A percentile compares a stretch with the other conserved stretches of the same genome.
Conservation (phyloP, 2,329 filamentous ascomycete species). For the Scedosporium dehoogii region DNA sequence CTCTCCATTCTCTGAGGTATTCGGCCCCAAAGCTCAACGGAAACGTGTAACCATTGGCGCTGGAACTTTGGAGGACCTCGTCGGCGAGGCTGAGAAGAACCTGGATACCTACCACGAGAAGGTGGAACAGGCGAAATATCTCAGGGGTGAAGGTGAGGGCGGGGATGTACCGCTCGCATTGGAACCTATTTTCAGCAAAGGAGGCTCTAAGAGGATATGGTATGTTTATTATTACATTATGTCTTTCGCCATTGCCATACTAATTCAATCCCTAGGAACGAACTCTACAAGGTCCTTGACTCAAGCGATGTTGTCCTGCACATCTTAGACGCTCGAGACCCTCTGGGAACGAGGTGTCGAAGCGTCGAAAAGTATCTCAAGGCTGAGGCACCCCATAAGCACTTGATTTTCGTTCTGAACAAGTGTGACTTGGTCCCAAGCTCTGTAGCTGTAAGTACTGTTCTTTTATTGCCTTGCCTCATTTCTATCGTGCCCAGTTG, state of each 20-base stretch:
- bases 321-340: slow-evolving; percentile 81
- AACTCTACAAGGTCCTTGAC: slow-evolving; percentile 90
- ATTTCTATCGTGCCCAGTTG: slow-evolving; percentile 45
- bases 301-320: slow-evolving; percentile 78
- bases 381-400: slow-evolving; percentile 92
- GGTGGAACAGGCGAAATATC: slow-evolving; percentile 64
- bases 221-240: neutral
- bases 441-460: slow-evolving; percentile 77
- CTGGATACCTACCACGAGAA: slow-evolving; percentile 75
- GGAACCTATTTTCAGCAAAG: slow-evolving; percentile 87
- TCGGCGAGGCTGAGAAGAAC: slow-evolving; percentile 67
- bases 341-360: slow-evolving; percentile 78
- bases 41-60: slow-evolving; percentile 88
- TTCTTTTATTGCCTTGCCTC: slow-evolving; percentile 9
- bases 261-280: slow-evolving; percentile 41
- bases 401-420: slow-evolving; percentile 47
- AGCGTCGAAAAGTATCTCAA: slow-evolving; percentile 75
- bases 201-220: slow-evolving; percentile 92
- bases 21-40: slow-evolving; percentile 85
- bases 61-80: slow-evolving; percentile 71
- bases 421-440: slow-evolving; percentile 76
- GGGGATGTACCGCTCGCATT: slow-evolving; percentile 50
- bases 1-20: slow-evolving; percentile 76
- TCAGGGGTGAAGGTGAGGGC: slow-evolving; percentile 55
- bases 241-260: neutral